Percentiles rank a stretch among this genome's conserved stretches.
Evolutionary conservation across 805 yeast genomes (phyloP).

Genomic region (Yamadazyma philogaea): DNA sequence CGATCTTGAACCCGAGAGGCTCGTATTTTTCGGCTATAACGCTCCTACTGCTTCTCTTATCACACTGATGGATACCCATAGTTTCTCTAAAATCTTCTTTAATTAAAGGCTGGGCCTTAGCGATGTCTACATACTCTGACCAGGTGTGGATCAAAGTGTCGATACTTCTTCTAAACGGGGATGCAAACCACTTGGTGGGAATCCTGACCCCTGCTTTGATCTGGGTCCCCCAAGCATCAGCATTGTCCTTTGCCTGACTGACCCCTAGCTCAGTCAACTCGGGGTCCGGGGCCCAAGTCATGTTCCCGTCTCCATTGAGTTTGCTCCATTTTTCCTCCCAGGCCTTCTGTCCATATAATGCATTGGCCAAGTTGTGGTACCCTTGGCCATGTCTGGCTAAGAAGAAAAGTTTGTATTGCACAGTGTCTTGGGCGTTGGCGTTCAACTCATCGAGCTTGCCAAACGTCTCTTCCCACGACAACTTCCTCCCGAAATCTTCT

Average conservation of each 20-base stretch:
- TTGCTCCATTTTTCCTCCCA: conserved; percentile 49
- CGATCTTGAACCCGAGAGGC: conserved; percentile 36
- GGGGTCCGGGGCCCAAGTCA: conserved; percentile 53
- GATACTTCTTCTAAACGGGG: conserved; percentile 52
- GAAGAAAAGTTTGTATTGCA: conserved; percentile 43
- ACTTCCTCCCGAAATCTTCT: conserved; percentile 42
- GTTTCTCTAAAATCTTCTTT: conserved; percentile 49
- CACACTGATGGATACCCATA: conserved; percentile 50
- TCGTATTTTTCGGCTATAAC: conserved; percentile 41
- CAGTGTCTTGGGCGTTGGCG: conserved; percentile 21
- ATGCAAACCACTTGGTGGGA: conserved; percentile 43
- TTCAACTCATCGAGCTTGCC: conserved; percentile 36
- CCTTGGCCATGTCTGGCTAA: conserved; percentile 57
- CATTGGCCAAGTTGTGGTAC: conserved; percentile 47
- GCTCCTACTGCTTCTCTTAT: conserved; percentile 39
- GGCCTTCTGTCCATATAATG: conserved; percentile 41
- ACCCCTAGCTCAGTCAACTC: conserved; percentile 46
- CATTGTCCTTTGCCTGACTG: conserved; percentile 44
- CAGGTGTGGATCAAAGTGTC: conserved; percentile 50
- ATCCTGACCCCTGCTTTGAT: conserved; percentile 22
- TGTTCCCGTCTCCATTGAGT: conserved; percentile 43
- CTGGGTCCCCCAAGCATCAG: conserved; percentile 33
- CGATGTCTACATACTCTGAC: conserved; percentile 30
- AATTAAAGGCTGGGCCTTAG: conserved; percentile 32
- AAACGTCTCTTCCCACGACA: conserved; percentile 34